phyloP scores from a whole-genome alignment of 352 stramenopile species.

The Phytophthora chlamydospora region DNA sequence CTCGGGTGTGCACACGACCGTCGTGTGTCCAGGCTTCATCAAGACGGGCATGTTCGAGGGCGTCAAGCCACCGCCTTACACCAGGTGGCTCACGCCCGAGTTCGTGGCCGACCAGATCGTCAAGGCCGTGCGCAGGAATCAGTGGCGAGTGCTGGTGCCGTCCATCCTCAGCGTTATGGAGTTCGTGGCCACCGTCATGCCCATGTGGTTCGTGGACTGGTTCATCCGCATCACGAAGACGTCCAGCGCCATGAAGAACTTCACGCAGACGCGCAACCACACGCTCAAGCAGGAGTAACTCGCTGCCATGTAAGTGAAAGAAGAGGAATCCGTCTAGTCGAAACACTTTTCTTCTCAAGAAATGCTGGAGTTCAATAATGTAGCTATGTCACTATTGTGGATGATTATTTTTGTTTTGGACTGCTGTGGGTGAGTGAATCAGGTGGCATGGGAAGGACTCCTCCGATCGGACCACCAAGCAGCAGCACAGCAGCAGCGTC shows the following conservation, averaged over 20 bases:
- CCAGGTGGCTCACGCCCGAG: conserved; percentile 49
- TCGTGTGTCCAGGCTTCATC: conserved; percentile 69
- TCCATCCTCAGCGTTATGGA: conserved; percentile 39
- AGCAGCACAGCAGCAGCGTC: neutral
- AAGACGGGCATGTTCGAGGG: conserved; percentile 73
- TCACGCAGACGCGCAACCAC: conserved; percentile 57
- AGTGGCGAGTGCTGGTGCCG: conserved; percentile 50
- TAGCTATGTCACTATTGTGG: too few species aligned
- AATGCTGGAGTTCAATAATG: too few species aligned
- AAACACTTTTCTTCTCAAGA: too few species aligned
- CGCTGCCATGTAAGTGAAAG: too few species aligned
- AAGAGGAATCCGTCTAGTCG: too few species aligned
- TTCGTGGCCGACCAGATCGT: conserved; percentile 55
- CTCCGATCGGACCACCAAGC: too few species aligned
- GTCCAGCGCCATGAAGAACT: conserved; percentile 51
- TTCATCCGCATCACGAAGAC: conserved; percentile 46
- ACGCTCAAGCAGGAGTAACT: conserved; percentile 29
- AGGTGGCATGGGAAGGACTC: too few species aligned
- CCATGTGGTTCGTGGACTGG: conserved; percentile 46
- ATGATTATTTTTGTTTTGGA: too few species aligned
- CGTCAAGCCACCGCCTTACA: conserved; percentile 43
- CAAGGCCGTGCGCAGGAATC: conserved; percentile 51
- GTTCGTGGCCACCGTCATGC: conserved; percentile 38
- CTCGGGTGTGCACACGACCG: conserved; percentile 50
- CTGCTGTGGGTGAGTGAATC: too few species aligned